phyloP scores from a whole-genome alignment of 1,284 basidiomycete genomes.

The Pseudozyma thailandica region DNA sequence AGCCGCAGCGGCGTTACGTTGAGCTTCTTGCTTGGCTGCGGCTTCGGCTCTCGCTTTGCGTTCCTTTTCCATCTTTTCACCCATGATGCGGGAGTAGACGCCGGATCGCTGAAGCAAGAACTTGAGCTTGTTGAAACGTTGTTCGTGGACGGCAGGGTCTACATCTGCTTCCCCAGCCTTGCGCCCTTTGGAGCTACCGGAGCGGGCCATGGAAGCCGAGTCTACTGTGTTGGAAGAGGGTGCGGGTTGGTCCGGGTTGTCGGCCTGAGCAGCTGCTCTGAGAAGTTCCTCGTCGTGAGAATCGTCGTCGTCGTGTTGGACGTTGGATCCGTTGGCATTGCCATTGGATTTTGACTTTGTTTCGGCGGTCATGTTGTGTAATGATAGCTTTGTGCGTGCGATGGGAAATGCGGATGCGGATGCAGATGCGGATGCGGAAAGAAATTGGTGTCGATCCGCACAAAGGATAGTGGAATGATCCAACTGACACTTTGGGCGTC shows the following conservation, averaged over 20 bases:
- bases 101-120: constrained; percentile 60
- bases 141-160: constrained; percentile 41
- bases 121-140: constrained; percentile 61
- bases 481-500: too few relatives aligned
- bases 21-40: constrained; percentile 31
- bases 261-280: constrained; percentile 39
- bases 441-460: too few relatives aligned
- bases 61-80: constrained; percentile 61
- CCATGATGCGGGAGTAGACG: constrained; percentile 65
- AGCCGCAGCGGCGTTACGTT: constrained; percentile 27
- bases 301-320: constrained; percentile 31
- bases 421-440: constrained; percentile 4
- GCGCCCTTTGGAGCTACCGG: constrained; percentile 10
- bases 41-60: constrained; percentile 41
- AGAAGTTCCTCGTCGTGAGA: constrained; percentile 72
- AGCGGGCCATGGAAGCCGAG: constrained; percentile 31
- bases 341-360: constrained; percentile 9
- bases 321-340: constrained; percentile 13
- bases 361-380: constrained; percentile 13
- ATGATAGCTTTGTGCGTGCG: constrained; percentile 2
- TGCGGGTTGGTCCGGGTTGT: constrained; percentile 23
- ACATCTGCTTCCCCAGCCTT: constrained; percentile 27
- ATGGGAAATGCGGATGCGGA: background rate
- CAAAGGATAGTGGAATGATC: too few relatives aligned
- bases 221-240: constrained; percentile 9